Percentiles rank a stretch among this genome's conserved stretches.
These are phyloP conservation scores for Aristolochia californica DNA, from an alignment of 164 flowering plant genomes.

Conservation along the genomic window DNA sequence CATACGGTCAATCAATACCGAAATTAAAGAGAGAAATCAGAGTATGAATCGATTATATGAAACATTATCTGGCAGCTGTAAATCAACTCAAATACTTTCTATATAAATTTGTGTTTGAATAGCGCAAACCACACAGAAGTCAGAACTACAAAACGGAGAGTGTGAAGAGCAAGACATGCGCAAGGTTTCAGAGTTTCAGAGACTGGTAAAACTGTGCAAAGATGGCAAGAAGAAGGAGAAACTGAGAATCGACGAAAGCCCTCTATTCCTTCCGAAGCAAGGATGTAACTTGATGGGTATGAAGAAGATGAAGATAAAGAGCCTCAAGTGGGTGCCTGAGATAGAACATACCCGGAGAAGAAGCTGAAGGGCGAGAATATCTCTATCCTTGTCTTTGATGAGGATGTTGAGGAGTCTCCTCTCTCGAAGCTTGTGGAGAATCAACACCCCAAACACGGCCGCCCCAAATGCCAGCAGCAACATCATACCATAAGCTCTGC, in stretches of 20 bases:
- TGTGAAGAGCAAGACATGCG: too few relatives aligned
- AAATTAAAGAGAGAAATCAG: neutral
- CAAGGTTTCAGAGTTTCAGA: too few relatives aligned
- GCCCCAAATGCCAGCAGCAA: slow-evolving; percentile 54
- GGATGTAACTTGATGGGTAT: neutral
- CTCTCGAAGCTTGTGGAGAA: slow-evolving; percentile 62
- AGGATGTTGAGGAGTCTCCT: slow-evolving; percentile 46
- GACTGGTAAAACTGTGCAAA: neutral
- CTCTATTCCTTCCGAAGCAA: neutral
- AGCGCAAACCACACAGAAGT: too few relatives aligned
- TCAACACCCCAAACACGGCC: slow-evolving; percentile 53
- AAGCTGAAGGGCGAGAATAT: slow-evolving; percentile 48
- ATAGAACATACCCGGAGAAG: slow-evolving; percentile 43
- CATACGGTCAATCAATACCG: neutral
- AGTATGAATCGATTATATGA: neutral
- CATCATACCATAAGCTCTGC: slow-evolving; percentile 45
- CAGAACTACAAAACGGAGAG: too few relatives aligned
- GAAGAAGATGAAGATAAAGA: neutral
- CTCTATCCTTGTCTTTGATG: slow-evolving; percentile 44
- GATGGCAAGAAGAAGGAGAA: neutral
- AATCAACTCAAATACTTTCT: too few relatives aligned
- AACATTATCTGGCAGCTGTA: too few relatives aligned
- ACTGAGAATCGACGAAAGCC: neutral
- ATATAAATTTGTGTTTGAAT: too few relatives aligned
- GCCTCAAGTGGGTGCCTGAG: neutral